Evolutionary conservation across 1,284 basidiomycete species (phyloP).

Genomic region (Inonotus obliquus): DNA sequence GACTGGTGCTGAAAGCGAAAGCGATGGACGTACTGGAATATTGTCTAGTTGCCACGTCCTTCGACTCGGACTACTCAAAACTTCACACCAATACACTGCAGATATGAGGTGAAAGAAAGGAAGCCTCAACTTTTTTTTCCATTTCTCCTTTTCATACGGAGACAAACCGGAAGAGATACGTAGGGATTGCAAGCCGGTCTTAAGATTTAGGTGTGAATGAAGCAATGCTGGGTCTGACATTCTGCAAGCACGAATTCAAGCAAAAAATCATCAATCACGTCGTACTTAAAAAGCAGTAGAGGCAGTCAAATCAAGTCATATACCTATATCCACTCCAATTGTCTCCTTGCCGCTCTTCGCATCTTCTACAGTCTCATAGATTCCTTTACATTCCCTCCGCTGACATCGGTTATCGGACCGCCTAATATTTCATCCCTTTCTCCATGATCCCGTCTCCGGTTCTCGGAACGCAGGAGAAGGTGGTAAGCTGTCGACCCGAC

Average conservation of each 20-base stretch:
- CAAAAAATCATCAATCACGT: neutral
- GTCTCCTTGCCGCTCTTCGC: slow-evolving; percentile 55
- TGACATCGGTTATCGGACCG: slow-evolving; percentile 19
- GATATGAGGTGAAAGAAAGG: neutral
- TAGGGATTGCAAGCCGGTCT: neutral
- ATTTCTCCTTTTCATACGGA: neutral
- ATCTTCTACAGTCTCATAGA: slow-evolving; percentile 42
- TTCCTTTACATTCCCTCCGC: slow-evolving; percentile 28
- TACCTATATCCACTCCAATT: slow-evolving; percentile 58
- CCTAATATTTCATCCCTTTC: slow-evolving; percentile 43
- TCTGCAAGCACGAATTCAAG: no score
- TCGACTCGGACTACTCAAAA: no score
- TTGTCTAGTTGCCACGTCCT: neutral
- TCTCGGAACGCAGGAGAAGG: slow-evolving; percentile 37
- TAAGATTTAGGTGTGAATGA: slow-evolving; percentile 61
- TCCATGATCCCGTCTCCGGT: slow-evolving; percentile 40
- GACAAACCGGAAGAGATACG: neutral
- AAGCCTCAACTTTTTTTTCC: neutral
- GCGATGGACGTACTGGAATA: no score
- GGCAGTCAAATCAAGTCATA: slow-evolving; percentile 23
- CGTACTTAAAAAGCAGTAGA: neutral
- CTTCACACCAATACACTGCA: neutral
- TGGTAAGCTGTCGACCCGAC: slow-evolving; percentile 36
- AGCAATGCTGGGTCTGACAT: slow-evolving; percentile 79
- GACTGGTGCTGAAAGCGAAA: neutral